Evolutionary conservation across 1,139 yeast genomes (phyloP).

Genomic region (Schwanniomyces etchellsii): DNA sequence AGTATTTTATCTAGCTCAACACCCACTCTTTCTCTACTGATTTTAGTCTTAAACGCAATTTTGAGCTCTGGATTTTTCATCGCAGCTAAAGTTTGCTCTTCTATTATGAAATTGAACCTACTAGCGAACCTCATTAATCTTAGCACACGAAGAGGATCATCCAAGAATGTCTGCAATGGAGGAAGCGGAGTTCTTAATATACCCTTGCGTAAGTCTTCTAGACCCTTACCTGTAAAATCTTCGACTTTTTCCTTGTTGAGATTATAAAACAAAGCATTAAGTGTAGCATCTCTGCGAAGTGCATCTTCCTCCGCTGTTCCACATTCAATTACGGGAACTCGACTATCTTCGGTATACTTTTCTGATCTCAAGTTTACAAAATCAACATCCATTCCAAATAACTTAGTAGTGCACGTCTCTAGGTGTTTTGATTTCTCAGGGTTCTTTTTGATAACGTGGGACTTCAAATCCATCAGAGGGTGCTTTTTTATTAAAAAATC

Average conservation of each 20-base stretch:
- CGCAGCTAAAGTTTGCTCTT: constrained; percentile 51
- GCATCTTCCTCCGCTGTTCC: constrained; percentile 96
- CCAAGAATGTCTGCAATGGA: constrained; percentile 79
- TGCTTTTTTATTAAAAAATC: constrained; percentile 43
- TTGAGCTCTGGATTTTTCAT: constrained; percentile 62
- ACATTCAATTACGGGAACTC: constrained; percentile 72
- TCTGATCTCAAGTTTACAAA: constrained; percentile 89
- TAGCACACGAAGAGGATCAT: constrained; percentile 87
- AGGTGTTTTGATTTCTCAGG: constrained; percentile 94
- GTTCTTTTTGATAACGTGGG: constrained; percentile 81
- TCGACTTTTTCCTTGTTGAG: constrained; percentile 63
- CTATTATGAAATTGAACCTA: constrained; percentile 66
- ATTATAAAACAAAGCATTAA: constrained; percentile 87
- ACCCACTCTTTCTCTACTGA: constrained; percentile 88
- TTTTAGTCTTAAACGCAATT: constrained; percentile 58
- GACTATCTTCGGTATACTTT: constrained; percentile 70
- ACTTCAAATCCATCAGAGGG: constrained; percentile 38
- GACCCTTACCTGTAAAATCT: constrained; percentile 75
- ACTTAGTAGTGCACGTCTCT: constrained; percentile 90
- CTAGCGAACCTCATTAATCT: constrained; percentile 83
- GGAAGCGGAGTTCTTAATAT: constrained; percentile 81
- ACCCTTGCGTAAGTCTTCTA: constrained; percentile 64
- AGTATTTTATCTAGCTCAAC: constrained; percentile 76
- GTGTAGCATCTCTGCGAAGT: constrained; percentile 86
- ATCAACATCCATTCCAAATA: constrained; percentile 79